Percentiles rank a stretch among this genome's conserved stretches.
phyloP scores from a whole-genome alignment of 306 rosid species.

The Abrus pulchellus region DNA sequence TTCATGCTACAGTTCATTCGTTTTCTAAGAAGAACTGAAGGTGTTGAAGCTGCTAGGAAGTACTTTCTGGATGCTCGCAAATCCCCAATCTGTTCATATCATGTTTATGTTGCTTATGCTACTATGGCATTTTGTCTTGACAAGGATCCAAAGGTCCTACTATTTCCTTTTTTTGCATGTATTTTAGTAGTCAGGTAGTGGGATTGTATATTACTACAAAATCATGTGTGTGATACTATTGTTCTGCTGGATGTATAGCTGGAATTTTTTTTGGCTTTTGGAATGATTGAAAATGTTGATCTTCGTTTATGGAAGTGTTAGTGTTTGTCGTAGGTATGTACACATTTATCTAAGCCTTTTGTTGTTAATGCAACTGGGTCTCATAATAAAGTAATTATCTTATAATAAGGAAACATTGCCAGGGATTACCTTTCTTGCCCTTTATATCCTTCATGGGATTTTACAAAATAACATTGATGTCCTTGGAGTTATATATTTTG shows the following conservation, averaged over 20 bases:
- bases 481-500: neutral
- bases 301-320: neutral
- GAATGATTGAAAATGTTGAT: neutral
- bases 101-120: slow-evolving; percentile 96
- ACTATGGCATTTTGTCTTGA: slow-evolving; percentile 92
- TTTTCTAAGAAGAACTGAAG: slow-evolving; percentile 91
- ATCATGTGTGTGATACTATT: neutral
- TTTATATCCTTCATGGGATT: slow-evolving; percentile 16
- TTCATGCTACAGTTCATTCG: slow-evolving; percentile 87
- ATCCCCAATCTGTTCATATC: slow-evolving; percentile 87
- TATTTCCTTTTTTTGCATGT: slow-evolving; percentile 13
- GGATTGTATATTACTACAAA: slow-evolving; percentile 42
- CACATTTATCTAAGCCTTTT: neutral
- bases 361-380: neutral
- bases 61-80: slow-evolving; percentile 94
- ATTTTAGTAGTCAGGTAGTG: neutral
- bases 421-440: slow-evolving; percentile 5
- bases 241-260: neutral
- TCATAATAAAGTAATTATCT: slow-evolving; percentile 26
- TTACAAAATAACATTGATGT: neutral
- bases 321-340: neutral
- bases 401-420: slow-evolving; percentile 19
- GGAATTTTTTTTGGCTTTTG: neutral
- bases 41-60: slow-evolving; percentile 98
- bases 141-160: slow-evolving; percentile 92